phyloP scores from a whole-genome alignment of 257 asterid genomes.

The Fraxinus pennsylvanica region DNA sequence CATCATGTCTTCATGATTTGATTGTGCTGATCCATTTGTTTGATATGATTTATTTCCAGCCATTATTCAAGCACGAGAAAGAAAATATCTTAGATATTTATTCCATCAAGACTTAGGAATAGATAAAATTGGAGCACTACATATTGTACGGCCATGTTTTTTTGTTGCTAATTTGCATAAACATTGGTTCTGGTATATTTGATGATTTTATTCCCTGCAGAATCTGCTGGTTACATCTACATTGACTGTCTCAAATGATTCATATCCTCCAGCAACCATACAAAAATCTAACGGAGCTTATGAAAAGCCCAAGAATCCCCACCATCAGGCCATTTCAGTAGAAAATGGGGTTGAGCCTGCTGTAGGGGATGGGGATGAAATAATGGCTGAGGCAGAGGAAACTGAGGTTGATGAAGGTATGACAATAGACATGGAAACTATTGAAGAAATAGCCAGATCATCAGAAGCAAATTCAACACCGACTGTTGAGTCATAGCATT shows the following conservation, averaged over 20 bases:
- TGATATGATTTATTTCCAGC: background rate
- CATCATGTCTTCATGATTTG: background rate
- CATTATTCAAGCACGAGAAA: background rate
- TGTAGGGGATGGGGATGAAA: slow-evolving; percentile 62
- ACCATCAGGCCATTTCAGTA: slow-evolving; percentile 25
- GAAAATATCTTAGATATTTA: background rate
- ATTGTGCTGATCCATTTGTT: background rate
- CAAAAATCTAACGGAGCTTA: slow-evolving; percentile 45
- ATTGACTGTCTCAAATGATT: slow-evolving; percentile 48
- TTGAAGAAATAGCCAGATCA: slow-evolving; percentile 54
- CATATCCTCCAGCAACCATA: slow-evolving; percentile 32
- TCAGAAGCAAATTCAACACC: slow-evolving; percentile 62
- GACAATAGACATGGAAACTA: slow-evolving; percentile 68
- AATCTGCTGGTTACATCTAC: slow-evolving; percentile 77
- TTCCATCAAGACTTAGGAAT: background rate
- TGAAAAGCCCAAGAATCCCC: slow-evolving; percentile 35
- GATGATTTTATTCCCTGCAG: slow-evolving; percentile 40
- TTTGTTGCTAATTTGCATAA: slow-evolving; percentile 5
- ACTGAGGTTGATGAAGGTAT: slow-evolving; percentile 54
- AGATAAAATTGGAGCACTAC: background rate
- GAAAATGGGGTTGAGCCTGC: slow-evolving; percentile 60
- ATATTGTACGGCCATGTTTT: background rate
- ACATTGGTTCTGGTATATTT: slow-evolving; percentile 7
- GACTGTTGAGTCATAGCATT: slow-evolving; percentile 38
- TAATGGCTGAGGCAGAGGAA: slow-evolving; percentile 81